phyloP scores from a whole-genome alignment of 1,139 yeast species.

The Magnusiomyces clavatus region DNA sequence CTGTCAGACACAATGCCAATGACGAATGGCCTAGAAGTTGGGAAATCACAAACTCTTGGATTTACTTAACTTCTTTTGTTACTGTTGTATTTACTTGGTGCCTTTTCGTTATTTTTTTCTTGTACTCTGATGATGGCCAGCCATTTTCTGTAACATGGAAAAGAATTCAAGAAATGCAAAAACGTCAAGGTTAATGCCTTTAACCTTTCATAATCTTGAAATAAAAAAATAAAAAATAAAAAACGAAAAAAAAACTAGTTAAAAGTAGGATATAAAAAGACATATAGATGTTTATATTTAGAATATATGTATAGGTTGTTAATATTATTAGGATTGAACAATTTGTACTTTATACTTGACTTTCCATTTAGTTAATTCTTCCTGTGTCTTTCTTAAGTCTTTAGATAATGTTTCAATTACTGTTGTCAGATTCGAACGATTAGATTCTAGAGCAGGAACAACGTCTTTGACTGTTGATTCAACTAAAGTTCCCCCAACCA shows the following conservation, averaged over 20 bases:
- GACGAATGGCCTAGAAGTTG: constrained; percentile 92
- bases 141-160: constrained; percentile 1
- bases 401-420: constrained; percentile 31
- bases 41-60: constrained; percentile 92
- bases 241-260: not conserved
- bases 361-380: constrained; percentile 35
- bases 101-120: constrained; percentile 59
- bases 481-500: constrained; percentile 90
- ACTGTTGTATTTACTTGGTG: constrained; percentile 74
- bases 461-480: constrained; percentile 78
- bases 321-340: constrained; percentile 22
- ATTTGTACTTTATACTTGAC: constrained; percentile 37
- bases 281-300: constrained; percentile 1
- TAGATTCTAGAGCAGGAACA: constrained; percentile 55
- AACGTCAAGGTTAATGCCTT: not conserved
- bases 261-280: not conserved
- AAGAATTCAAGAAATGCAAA: not conserved
- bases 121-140: constrained; percentile 31
- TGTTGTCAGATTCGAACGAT: constrained; percentile 37
- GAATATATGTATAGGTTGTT: not conserved
- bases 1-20: constrained; percentile 90
- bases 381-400: constrained; percentile 33
- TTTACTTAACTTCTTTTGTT: constrained; percentile 64
- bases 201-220: not conserved
- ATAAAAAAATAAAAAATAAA: not conserved